These are phyloP conservation scores for Ogataea polymorpha DNA, from an alignment of 805 yeast species.

Conservation along the genomic window DNA sequence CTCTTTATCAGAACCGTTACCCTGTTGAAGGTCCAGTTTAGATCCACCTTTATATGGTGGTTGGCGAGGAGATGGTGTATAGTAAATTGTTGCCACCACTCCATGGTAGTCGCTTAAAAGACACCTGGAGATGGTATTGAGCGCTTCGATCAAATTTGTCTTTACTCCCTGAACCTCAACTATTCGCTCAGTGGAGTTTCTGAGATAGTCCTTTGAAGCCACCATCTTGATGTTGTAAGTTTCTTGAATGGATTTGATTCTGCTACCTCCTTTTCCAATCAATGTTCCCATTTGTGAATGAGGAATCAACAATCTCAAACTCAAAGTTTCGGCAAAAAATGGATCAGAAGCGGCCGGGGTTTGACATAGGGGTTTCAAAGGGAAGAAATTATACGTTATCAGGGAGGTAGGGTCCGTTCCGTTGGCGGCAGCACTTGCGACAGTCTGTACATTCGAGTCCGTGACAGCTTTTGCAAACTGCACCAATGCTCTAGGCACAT, in stretches of 20 bases:
- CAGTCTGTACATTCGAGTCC: constrained; percentile 35
- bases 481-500: constrained; percentile 66
- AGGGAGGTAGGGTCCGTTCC: constrained; percentile 32
- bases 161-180: constrained; percentile 85
- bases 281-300: constrained; percentile 86
- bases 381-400: constrained; percentile 49
- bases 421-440: constrained; percentile 21
- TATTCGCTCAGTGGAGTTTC: constrained; percentile 78
- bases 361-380: constrained; percentile 55
- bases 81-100: constrained; percentile 61
- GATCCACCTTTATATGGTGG: constrained; percentile 16
- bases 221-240: constrained; percentile 71
- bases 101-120: constrained; percentile 71
- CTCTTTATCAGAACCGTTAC: constrained; percentile 21
- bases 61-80: constrained; percentile 44
- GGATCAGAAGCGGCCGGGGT: constrained; percentile 50
- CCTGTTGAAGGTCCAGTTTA: constrained; percentile 10
- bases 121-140: constrained; percentile 62
- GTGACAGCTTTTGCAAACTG: constrained; percentile 65
- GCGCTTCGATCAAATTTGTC: constrained; percentile 53
- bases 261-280: constrained; percentile 78
- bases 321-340: constrained; percentile 49
- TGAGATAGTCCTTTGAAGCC: constrained; percentile 80
- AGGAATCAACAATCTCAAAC: constrained; percentile 71
- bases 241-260: constrained; percentile 77